Evolutionary conservation across 2,329 filamentous ascomycete species (phyloP), one percentile per base, ranked within the genome.

Genomic region (Beauveria asiatica): DNA sequence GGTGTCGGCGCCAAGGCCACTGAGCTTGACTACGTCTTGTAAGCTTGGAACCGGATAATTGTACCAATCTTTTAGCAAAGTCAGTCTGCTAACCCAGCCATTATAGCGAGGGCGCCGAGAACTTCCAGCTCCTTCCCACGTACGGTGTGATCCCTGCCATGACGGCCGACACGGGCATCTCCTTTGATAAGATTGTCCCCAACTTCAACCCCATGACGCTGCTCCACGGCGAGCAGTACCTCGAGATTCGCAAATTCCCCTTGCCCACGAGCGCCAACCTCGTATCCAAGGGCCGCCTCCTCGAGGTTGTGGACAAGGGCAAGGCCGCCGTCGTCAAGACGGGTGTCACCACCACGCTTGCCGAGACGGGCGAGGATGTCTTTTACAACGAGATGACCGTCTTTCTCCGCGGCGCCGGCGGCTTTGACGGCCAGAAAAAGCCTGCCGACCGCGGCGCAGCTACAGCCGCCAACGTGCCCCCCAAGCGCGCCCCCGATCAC

Each of bases 201-300:
- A 96, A 97, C 81, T 99, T 97, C 81, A 91, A 85, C 42, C 93
- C 92, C 63, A 97, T 96, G 91, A 97, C 97, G 92, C 85, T 99
- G 55, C 88, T 99, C 25, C 94, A 99, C 78, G 94, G 94, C 71
- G 94, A 99, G 81, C 94, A 99, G 76, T 99, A 92, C 78, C 90
- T 99, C 65, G 94, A 99, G 77, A 83, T 99, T 70, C 86, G 87
- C 72, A 91, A 93, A 75, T 95, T 86, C 78, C 94, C 94, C 45
- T 89, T 97, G 68, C 93, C 93, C 41, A 97, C 92, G 37, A 83
- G 86, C 59, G 92, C 83, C 55, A 87, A 85, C 61, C 86, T 96
- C 54, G 74, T 89, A 67, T 90, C 88, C 61, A 84, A 86, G 70
- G 88, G 86, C 62, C 87, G 86, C 73, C 86, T 99, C 61, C 84